Percentiles rank a stretch among this genome's conserved stretches.
Evolutionary conservation across 1,284 basidiomycete genomes (phyloP).

Genomic region (Ceratobasidium sp.): DNA sequence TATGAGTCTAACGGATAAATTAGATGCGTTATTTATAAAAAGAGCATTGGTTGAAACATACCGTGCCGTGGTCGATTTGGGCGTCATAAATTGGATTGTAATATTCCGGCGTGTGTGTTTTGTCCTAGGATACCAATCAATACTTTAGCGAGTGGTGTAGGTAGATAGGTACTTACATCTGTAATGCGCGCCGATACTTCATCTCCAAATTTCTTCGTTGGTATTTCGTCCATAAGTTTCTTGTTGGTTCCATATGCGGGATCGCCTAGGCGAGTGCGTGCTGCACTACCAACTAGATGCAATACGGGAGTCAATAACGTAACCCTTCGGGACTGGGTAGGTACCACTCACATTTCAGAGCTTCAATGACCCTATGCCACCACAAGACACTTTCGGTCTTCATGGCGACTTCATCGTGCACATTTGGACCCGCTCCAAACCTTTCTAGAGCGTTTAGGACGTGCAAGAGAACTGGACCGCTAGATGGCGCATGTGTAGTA

Average conservation of each 20-base stretch:
- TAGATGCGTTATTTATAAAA: slow-evolving; percentile 27
- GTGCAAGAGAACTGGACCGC: slow-evolving; percentile 78
- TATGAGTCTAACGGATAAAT: slow-evolving; percentile 73
- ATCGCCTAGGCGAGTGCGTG: slow-evolving; percentile 85
- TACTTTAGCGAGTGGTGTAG: slow-evolving; percentile 2
- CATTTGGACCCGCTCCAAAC: slow-evolving; percentile 48
- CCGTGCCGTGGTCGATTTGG: slow-evolving; percentile 87
- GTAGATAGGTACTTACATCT: slow-evolving; percentile 69
- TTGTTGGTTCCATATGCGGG: slow-evolving; percentile 72
- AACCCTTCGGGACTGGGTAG: neutral
- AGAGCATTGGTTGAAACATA: slow-evolving; percentile 53
- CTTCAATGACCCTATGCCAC: slow-evolving; percentile 79
- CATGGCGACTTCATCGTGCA: slow-evolving; percentile 27
- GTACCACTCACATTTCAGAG: slow-evolving; percentile 75
- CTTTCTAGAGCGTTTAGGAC: slow-evolving; percentile 56
- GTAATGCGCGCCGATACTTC: slow-evolving; percentile 76
- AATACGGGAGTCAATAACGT: slow-evolving; percentile 33
- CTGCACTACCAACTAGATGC: slow-evolving; percentile 59
- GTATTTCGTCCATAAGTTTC: slow-evolving; percentile 72
- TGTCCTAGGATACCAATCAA: slow-evolving; percentile 65
- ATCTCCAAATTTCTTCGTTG: slow-evolving; percentile 78
- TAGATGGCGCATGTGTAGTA: slow-evolving; percentile 86
- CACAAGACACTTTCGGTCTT: slow-evolving; percentile 34
- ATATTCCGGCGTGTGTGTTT: slow-evolving; percentile 83
- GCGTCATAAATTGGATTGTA: slow-evolving; percentile 88